A percentile compares a stretch with the other conserved stretches of the same genome.
Conservation (phyloP, 2,329 filamentous ascomycete genomes). For the Pseudogymnoascus sp. region DNA sequence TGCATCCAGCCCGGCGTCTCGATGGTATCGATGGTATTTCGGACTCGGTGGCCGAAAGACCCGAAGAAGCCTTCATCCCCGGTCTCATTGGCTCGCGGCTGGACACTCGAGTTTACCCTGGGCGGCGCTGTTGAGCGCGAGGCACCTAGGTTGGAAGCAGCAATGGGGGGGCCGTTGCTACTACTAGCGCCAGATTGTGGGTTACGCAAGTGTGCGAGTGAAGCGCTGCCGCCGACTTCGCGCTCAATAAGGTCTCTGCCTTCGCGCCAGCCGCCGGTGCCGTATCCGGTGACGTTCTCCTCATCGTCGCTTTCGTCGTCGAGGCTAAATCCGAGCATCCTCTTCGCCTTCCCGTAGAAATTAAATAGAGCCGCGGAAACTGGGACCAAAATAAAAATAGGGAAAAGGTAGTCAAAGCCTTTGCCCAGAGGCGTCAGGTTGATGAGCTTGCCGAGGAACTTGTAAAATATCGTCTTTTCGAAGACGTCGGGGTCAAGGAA, state of each 20-base stretch:
- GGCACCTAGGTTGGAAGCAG: constrained; percentile 22
- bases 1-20: constrained; percentile 77
- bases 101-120: background rate
- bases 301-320: constrained; percentile 58
- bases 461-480: constrained; percentile 72
- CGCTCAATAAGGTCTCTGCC: constrained; percentile 84
- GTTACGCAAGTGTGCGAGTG: constrained; percentile 38
- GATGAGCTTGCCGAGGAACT: constrained; percentile 76
- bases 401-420: constrained; percentile 84
- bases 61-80: constrained; percentile 78
- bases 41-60: constrained; percentile 73
- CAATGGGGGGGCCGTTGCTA: constrained; percentile 27
- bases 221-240: constrained; percentile 61
- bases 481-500: constrained; percentile 70
- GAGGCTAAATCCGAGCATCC: constrained; percentile 66
- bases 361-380: constrained; percentile 82
- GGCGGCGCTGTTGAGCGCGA: constrained; percentile 25
- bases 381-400: constrained; percentile 77
- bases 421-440: constrained; percentile 73
- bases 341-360: constrained; percentile 73
- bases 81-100: constrained; percentile 36
- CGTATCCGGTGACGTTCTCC: constrained; percentile 57
- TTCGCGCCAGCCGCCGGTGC: constrained; percentile 82
- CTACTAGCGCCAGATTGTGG: background rate
- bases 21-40: constrained; percentile 82